Conservation (phyloP, 2,329 filamentous ascomycete genomes). For the Colletotrichum orchidophilum region DNA sequence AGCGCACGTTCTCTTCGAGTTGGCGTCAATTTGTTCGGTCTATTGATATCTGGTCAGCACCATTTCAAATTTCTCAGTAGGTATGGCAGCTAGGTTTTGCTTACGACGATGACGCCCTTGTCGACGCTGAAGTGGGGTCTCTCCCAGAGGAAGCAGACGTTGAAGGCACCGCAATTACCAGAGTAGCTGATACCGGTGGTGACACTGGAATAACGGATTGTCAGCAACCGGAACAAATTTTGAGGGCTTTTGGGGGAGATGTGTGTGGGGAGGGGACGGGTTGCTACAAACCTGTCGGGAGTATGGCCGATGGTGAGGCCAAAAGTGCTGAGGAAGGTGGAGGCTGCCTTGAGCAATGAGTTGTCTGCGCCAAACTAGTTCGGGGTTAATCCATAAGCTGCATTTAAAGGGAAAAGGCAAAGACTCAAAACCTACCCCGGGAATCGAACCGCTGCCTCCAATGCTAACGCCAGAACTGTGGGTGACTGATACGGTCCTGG, state of each 20-base stretch:
- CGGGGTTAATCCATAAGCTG: background rate
- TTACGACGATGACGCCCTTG: constrained; percentile 10
- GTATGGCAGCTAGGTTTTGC: background rate
- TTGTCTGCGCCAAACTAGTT: background rate
- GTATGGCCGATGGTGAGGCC: background rate
- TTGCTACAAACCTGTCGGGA: background rate
- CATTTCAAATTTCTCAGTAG: background rate
- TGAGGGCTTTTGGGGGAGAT: background rate
- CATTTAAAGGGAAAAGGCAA: too few relatives aligned
- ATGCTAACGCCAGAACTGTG: constrained; percentile 5
- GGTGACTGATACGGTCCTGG: constrained; percentile 6
- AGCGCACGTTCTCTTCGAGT: background rate
- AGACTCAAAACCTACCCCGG: background rate
- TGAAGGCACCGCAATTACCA: constrained; percentile 1
- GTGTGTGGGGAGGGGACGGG: too few relatives aligned
- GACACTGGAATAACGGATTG: background rate
- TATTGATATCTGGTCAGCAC: background rate
- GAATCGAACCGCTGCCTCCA: background rate
- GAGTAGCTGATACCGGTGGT: constrained; percentile 5
- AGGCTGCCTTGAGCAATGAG: background rate
- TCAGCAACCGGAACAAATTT: background rate
- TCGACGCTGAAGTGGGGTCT: constrained; percentile 7
- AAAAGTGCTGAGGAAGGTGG: constrained; percentile 4
- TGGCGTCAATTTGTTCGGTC: constrained; percentile 9
- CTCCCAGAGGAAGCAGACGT: constrained; percentile 12